These are phyloP conservation scores for carrot (Daucus carota) DNA, from an alignment of 129 eudicot species.

Conservation along the genomic window DNA sequence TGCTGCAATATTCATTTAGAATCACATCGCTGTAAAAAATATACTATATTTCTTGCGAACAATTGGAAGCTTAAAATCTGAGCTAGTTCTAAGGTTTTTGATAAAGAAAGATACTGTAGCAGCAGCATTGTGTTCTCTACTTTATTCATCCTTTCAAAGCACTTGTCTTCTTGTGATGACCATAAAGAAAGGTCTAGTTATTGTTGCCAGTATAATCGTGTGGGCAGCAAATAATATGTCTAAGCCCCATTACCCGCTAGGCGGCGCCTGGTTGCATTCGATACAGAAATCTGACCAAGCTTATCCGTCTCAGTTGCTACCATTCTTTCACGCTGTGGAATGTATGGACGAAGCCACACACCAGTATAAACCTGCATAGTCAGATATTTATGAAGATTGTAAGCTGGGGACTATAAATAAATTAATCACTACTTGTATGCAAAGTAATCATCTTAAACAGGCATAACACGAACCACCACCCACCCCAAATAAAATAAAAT, in stretches of 20 bases:
- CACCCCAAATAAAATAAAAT: no score
- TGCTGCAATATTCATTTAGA: not conserved
- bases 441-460: no score
- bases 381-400: not conserved
- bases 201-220: not conserved
- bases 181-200: not conserved
- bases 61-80: not conserved
- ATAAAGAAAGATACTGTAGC: not conserved
- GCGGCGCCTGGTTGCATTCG: conserved; percentile 88
- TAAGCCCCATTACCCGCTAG: conserved; percentile 67
- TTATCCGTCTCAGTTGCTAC: conserved; percentile 40
- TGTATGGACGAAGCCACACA: conserved; percentile 71
- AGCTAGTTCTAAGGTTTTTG: not conserved
- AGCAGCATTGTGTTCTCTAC: not conserved
- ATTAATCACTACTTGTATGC: no score
- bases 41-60: not conserved
- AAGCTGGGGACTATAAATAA: not conserved
- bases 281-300: conserved; percentile 76
- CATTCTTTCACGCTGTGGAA: conserved; percentile 62
- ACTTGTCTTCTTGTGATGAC: not conserved
- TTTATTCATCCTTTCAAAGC: not conserved
- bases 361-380: conserved; percentile 80
- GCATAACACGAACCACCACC: no score
- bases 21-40: not conserved
- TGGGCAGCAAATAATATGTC: not conserved